Conservation (phyloP, 495 filamentous ascomycete species). For the Endocarpon pusillum region DNA sequence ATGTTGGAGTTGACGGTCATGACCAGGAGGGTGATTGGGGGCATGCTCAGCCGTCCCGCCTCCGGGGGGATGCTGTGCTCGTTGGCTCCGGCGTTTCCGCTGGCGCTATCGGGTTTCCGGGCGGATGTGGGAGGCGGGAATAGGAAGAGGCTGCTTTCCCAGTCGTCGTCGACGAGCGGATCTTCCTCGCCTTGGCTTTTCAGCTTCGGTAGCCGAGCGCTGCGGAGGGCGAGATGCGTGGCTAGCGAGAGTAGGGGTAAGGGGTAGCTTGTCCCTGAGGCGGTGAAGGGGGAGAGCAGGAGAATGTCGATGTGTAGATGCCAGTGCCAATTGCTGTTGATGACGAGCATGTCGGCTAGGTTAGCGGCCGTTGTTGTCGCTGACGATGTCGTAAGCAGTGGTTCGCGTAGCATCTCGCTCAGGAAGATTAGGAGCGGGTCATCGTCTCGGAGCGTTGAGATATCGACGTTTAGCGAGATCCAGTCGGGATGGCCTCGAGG, state of each 20-base stretch:
- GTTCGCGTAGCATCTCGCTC: conserved; percentile 73
- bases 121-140: conserved; percentile 33
- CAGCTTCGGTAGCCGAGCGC: conserved; percentile 65
- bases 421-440: conserved; percentile 80
- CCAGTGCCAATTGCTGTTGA: conserved; percentile 88
- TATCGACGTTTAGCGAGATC: conserved; percentile 74
- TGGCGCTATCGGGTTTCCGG: not conserved
- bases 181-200: conserved; percentile 83
- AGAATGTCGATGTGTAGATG: conserved; percentile 89
- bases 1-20: conserved; percentile 73
- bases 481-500: conserved; percentile 20
- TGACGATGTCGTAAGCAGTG: conserved; percentile 43
- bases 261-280: conserved; percentile 46
- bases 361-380: conserved; percentile 34
- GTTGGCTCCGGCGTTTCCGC: not conserved
- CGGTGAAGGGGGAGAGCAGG: conserved; percentile 71
- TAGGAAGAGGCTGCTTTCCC: conserved; percentile 62
- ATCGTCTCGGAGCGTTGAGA: conserved; percentile 76
- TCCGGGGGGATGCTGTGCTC: not conserved
- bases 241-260: conserved; percentile 84
- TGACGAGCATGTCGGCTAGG: conserved; percentile 54
- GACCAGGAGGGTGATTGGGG: conserved; percentile 79
- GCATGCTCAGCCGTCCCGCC: conserved; percentile 23
- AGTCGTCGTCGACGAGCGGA: conserved; percentile 96
- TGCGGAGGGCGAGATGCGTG: conserved; percentile 86